Evolutionary conservation across 148 eudicot genomes (phyloP).

Genomic region (Vaccinium myrtillus): DNA sequence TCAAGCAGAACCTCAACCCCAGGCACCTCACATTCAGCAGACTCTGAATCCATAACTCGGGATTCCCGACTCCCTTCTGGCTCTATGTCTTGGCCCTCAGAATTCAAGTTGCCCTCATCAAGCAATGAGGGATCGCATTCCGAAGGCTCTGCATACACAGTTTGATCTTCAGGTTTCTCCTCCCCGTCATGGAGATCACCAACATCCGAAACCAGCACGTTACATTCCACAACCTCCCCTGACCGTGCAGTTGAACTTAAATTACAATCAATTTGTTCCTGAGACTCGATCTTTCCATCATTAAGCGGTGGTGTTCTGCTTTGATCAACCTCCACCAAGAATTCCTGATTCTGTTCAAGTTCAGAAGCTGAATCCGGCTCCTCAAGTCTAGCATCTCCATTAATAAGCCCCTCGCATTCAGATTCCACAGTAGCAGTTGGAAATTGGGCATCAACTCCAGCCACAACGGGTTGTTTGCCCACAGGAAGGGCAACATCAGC

Average conservation of each 20-base stretch:
- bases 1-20: slow-evolving; percentile 4
- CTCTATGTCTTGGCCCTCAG: slow-evolving; percentile 10
- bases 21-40: not conserved
- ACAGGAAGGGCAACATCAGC: not conserved
- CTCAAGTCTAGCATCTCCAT: slow-evolving; percentile 26
- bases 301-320: slow-evolving; percentile 5
- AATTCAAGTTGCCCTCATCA: slow-evolving; percentile 16
- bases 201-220: not conserved
- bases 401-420: slow-evolving; percentile 12
- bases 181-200: slow-evolving; percentile 17
- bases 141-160: slow-evolving; percentile 25
- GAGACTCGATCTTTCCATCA: slow-evolving; percentile 19
- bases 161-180: slow-evolving; percentile 19
- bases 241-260: slow-evolving; percentile 4
- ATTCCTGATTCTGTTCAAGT: slow-evolving; percentile 11
- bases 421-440: not conserved
- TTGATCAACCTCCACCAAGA: slow-evolving; percentile 9
- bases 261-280: slow-evolving; percentile 11
- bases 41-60: not conserved
- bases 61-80: slow-evolving; percentile 6
- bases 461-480: not conserved
- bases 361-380: slow-evolving; percentile 13
- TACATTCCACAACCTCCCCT: slow-evolving; percentile 18
- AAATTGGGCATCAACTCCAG: slow-evolving; percentile 8
- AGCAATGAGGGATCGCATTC: slow-evolving; percentile 11